Base-by-base conservation (phyloP, 345 rosid genomes). In the Cardamine chenopodiifolia region DNA sequence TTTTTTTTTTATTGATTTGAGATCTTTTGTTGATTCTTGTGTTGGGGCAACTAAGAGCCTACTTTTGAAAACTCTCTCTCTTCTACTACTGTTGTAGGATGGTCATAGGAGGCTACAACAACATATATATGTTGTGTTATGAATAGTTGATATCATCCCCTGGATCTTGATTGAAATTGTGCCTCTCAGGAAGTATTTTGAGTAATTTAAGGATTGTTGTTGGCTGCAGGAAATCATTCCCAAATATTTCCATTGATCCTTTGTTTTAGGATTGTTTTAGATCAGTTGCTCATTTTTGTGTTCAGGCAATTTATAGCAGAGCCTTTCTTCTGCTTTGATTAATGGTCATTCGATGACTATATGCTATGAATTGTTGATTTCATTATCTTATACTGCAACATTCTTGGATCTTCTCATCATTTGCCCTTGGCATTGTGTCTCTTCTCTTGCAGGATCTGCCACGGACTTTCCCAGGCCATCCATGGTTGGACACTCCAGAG, bases 401-500 rank as follows among this genome's bases (percentile, higher is more conserved):
- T 60, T 59, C 8, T 56, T 0, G 17, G 53, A 35, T 22, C 26
- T 75, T 65, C 6, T 34, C 32, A 62, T 58, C 50, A 48, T 45
- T 29, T 54, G 2, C 35, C 18, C 19, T 22, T 47, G 72, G 60
- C 66, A 11, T 62, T 55, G 25, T 64, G 14, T 77, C 8, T 71
- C 15, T 39, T 20, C 62, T 34, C 26, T 40, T 81, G 82, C 83
- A 96, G 99, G 99, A 96, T 84, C 83, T 95, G 58, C 97, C 98
- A 13, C 81, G 99, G 23, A 96, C 99, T 61, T 96, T 96, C 83
- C 99, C 99, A 15, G 99, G 99, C 53, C 99, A 96, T 72, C 90
- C 98, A 10, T 96, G 99, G 99, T 80, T 96, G 83, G 99, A 96
- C 85, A 96, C 99, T 55, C 90, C 90, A 19, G 96, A 96, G 65